phyloP scores from a whole-genome alignment of 2,329 filamentous ascomycete genomes.

The Neocucurbitaria cava region DNA sequence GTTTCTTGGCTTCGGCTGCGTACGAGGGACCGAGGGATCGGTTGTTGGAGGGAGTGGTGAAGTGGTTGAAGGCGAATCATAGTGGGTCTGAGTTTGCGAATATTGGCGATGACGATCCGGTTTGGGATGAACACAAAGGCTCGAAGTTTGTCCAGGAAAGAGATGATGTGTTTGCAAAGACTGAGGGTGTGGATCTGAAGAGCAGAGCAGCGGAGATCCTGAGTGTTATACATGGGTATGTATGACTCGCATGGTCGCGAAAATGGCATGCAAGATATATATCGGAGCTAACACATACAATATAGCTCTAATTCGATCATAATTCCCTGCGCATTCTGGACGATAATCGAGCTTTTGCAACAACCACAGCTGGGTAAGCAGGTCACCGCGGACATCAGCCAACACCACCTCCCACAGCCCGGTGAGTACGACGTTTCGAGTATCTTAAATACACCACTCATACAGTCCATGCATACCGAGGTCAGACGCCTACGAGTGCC shows the following conservation, averaged over 20 bases:
- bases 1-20: slow-evolving; percentile 19
- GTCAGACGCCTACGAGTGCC: slow-evolving; percentile 29
- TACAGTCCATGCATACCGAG: slow-evolving; percentile 37
- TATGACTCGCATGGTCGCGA: not conserved
- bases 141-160: slow-evolving; percentile 31
- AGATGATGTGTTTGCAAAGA: slow-evolving; percentile 16
- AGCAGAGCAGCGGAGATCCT: slow-evolving; percentile 28
- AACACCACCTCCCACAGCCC: slow-evolving; percentile 12
- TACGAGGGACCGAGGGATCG: slow-evolving; percentile 24
- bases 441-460: slow-evolving; percentile 22
- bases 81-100: slow-evolving; percentile 24
- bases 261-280: not conserved
- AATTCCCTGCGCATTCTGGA: slow-evolving; percentile 33
- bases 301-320: slow-evolving; percentile 23
- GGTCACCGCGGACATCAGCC: slow-evolving; percentile 16
- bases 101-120: slow-evolving; percentile 12
- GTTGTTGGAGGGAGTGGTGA: slow-evolving; percentile 26
- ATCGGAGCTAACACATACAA: slow-evolving; percentile 8
- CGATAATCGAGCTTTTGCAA: slow-evolving; percentile 29
- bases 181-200: slow-evolving; percentile 12
- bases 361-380: slow-evolving; percentile 24
- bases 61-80: slow-evolving; percentile 28
- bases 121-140: slow-evolving; percentile 29
- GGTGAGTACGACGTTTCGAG: slow-evolving; percentile 22
- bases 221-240: slow-evolving; percentile 35